phyloP scores from a whole-genome alignment of 257 asterid species.

The Henckelia pumila region DNA sequence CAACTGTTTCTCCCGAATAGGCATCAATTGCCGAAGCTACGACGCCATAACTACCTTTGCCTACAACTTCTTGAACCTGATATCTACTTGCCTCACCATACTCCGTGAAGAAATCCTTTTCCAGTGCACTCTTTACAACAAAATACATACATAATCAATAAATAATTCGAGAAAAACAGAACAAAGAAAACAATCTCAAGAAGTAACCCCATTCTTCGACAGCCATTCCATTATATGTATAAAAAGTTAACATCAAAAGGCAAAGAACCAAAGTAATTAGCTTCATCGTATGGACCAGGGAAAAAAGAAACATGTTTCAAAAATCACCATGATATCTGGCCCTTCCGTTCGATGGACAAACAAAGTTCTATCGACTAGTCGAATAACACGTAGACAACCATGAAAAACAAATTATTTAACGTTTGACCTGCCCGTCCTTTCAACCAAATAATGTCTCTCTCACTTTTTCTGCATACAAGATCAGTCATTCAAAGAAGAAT shows the following conservation, averaged over 20 bases:
- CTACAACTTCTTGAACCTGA: constrained; percentile 89
- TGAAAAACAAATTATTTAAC: too few species aligned
- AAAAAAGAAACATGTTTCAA: too few species aligned
- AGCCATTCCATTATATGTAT: background rate
- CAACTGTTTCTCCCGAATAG: constrained; percentile 85
- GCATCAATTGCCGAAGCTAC: constrained; percentile 87
- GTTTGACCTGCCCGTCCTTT: background rate
- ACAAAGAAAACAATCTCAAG: background rate
- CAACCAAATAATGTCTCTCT: background rate
- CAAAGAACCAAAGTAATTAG: too few species aligned
- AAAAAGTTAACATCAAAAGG: background rate
- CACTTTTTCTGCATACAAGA: background rate
- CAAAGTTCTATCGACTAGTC: background rate
- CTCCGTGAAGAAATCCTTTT: constrained; percentile 87
- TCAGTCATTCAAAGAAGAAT: background rate
- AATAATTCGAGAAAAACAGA: background rate
- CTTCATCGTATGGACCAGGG: background rate
- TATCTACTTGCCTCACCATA: constrained; percentile 95
- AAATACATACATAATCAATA: too few species aligned
- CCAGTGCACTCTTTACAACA: constrained; percentile 47
- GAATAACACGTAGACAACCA: background rate
- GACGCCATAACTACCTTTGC: constrained; percentile 97
- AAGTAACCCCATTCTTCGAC: background rate
- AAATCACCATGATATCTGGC: background rate
- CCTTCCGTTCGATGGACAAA: background rate